Evolutionary conservation across 2,329 filamentous ascomycete species (phyloP), one percentile per base, ranked within the genome.

Genomic region (Didymella keratinophila): DNA sequence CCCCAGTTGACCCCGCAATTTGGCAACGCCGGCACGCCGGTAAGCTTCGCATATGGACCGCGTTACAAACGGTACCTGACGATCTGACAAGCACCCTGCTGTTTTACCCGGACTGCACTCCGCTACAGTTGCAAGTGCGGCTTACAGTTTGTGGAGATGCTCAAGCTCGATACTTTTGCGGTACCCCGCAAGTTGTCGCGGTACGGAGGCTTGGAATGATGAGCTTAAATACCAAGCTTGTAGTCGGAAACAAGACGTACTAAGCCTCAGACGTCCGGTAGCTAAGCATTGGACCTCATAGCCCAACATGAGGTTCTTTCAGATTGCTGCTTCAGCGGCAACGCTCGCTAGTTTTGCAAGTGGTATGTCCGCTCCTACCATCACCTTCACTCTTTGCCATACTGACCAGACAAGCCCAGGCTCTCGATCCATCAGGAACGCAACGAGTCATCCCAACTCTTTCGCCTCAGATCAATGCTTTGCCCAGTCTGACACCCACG

Each of bases 401-500:
- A 4, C 14, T 49, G 12, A 10, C 21, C 30, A 21, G 2, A 25
- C 7, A 14, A 58, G 50, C 30, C 8, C 56, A 58, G 9, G 53
- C 37, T 14, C 18, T 53, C 18, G 10, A 43, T 9, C 28, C 48
- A 7, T 52, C 55, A 10, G 55, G 43, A 20, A 58, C 56, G 4
- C 45, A 54, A 8, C 45, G 56, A 14, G 27, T 54, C 25, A 54
- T 58, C 20, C 56, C 56, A 5, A 58, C 56, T 28, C 56, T 58
- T 12, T 30, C 51, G 2, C 56, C 56, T 34, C 50, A 54, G 34
- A 50, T 60, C 39, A 64, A 60, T 32, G 52, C 51, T 28, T 23
- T 60, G 10, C 64, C 60, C 4, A 66, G 62, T 23, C 34, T 66
- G 12, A 66, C 60, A 1, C 60, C 64, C 8, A 64, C 60, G 8